Evolutionary conservation across 345 rosid species (phyloP).

Genomic region (Syzygium grande): DNA sequence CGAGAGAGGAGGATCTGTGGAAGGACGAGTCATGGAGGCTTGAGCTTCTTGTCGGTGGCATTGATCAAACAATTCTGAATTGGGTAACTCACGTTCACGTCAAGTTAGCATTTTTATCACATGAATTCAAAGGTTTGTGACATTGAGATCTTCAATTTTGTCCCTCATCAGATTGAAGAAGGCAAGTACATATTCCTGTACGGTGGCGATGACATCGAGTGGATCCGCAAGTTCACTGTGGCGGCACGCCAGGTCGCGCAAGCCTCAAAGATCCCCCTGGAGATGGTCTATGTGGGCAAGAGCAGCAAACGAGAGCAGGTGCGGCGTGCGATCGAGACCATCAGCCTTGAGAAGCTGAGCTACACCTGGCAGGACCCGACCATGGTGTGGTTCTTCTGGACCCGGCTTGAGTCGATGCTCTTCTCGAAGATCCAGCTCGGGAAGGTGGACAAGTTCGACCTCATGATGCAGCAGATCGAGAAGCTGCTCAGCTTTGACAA

Average conservation of each 20-base stretch:
- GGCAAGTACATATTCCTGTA: slow-evolving; percentile 81
- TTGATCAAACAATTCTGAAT: slow-evolving; percentile 51
- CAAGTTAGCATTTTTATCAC: not conserved
- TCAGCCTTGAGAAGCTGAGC: slow-evolving; percentile 46
- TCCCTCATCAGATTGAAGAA: slow-evolving; percentile 42
- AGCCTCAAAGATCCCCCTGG: slow-evolving; percentile 46
- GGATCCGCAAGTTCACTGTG: slow-evolving; percentile 66
- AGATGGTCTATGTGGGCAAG: slow-evolving; percentile 81
- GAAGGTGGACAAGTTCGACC: slow-evolving; percentile 51
- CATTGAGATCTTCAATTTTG: not conserved
- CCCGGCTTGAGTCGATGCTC: slow-evolving; percentile 76
- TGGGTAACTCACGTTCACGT: slow-evolving; percentile 44
- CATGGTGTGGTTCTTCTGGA: slow-evolving; percentile 95
- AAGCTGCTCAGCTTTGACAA: slow-evolving; percentile 74
- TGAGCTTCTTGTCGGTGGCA: slow-evolving; percentile 72
- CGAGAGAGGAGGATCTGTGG: slow-evolving; percentile 82
- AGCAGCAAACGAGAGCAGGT: slow-evolving; percentile 60
- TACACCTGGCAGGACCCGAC: slow-evolving; percentile 52
- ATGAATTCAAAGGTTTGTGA: not conserved
- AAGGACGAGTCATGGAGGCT: slow-evolving; percentile 67
- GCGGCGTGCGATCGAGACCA: slow-evolving; percentile 22
- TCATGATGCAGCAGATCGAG: slow-evolving; percentile 71
- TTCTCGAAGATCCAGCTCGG: slow-evolving; percentile 86
- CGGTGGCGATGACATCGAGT: slow-evolving; percentile 80
- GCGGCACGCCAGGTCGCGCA: slow-evolving; percentile 44